Evolutionary conservation across 139 green algal species (phyloP), one percentile per base, ranked within the genome.

Genomic region (Micractinium sp.): DNA sequence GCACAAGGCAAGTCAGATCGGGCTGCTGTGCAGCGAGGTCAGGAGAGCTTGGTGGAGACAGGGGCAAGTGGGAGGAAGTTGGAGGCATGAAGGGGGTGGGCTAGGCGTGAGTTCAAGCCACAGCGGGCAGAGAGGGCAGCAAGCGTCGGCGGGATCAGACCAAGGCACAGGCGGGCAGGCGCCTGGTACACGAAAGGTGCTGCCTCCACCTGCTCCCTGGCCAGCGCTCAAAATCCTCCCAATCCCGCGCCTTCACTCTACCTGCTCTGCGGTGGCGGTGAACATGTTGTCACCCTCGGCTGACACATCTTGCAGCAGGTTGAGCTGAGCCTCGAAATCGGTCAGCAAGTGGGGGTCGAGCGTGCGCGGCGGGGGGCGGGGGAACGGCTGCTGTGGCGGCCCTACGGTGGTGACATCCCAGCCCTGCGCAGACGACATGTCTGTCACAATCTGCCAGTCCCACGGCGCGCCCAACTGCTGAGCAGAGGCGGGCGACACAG

Each of bases 281-380:
- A 90, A 92, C 31, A 66, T 19, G 60, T 82, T 93, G 33, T 82
- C 63, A 29, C 61, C 88, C 2, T 27, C 25, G 14, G 69, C 15
- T 2, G 47, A n/a, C 78, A 91, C 63, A 22, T 93, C 83, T 87
- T 93, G 90, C 88, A 93, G 82, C 35, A 92, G 14, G 47, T 85
- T 91, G 87, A 93, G 89, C 25, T 38, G 23, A 19, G 82, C 53
- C 5, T 18, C 56, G 29, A 93, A 93, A 80, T 93, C 90, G 27
- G 47, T 31, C 36, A 93, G 88, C 60, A 93, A 66, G 5, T 88
- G 63, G 0, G 75, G 77, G 85, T 93, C 90, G 27, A 93, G 63
- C 5, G 82, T 87, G 27, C 61, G 39, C 13, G 90, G 90, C 7
- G 85, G 38, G 18, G 82, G 83, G 19, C 82, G 82, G 36, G 63